Conservation (phyloP, 2,329 filamentous ascomycete genomes). For the Chrysoporthe puriensis region DNA sequence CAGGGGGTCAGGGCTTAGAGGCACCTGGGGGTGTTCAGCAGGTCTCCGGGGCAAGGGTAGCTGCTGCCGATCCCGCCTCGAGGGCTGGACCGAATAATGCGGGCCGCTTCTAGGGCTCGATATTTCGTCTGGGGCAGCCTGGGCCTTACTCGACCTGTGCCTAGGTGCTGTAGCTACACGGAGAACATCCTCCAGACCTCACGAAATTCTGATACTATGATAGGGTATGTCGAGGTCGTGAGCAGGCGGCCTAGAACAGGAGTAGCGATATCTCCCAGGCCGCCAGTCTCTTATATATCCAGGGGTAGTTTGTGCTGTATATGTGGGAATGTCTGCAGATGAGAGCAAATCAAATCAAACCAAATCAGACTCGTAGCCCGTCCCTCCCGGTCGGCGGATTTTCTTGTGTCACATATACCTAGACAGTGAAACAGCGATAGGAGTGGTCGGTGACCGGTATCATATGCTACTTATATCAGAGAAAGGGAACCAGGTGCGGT, state of each 20-base stretch:
- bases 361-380: not conserved
- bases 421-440: not conserved
- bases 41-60: constrained; percentile 6
- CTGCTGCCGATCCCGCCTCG: not conserved
- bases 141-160: not conserved
- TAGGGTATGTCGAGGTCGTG: too few species aligned
- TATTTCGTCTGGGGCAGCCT: not conserved
- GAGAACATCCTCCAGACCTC: not conserved
- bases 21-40: not conserved
- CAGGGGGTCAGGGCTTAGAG: constrained; percentile 1
- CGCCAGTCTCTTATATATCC: not conserved
- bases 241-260: too few species aligned
- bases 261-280: not conserved
- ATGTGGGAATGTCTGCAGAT: not conserved
- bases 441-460: not conserved
- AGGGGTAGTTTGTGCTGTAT: not conserved
- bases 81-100: constrained; percentile 5
- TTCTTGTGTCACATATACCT: not conserved
- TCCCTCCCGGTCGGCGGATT: not conserved
- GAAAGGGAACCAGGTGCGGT: not conserved
- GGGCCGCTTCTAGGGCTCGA: not conserved
- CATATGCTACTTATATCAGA: not conserved
- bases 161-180: not conserved
- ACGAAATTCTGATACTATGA: too few species aligned
- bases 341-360: not conserved